Conservation (phyloP, 352 stramenopile genomes). For the Phytophthora hybrid region DNA sequence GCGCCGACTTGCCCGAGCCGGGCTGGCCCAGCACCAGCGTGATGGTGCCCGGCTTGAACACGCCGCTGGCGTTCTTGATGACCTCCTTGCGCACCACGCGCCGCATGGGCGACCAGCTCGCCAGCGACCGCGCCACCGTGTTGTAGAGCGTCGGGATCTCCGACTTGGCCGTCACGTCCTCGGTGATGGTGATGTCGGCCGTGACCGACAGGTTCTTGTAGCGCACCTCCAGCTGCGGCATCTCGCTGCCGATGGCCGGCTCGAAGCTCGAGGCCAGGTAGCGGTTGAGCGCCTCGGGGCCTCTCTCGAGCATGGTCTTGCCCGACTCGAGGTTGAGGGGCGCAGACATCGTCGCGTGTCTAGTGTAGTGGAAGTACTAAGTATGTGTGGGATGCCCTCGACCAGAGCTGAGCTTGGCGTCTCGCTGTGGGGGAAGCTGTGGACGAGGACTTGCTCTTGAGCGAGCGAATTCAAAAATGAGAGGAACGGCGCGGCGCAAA, state of each 20-base stretch:
- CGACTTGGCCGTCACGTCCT: conserved; percentile 26
- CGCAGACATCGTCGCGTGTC: neutral
- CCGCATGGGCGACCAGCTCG: conserved; percentile 24
- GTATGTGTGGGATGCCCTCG: conserved; percentile 12
- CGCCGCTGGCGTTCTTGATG: conserved; percentile 39
- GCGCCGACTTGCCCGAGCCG: conserved; percentile 18
- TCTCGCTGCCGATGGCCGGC: conserved; percentile 39
- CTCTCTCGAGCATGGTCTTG: conserved; percentile 27
- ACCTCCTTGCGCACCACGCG: conserved; percentile 36
- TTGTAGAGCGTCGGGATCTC: conserved; percentile 50
- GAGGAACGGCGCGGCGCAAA: neutral
- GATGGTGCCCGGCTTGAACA: neutral
- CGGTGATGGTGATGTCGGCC: conserved; percentile 39
- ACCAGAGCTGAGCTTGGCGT: conserved; percentile 11
- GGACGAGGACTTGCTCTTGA: conserved; percentile 15
- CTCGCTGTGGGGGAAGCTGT: neutral
- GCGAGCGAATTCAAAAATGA: conserved; percentile 23
- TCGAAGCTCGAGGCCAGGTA: conserved; percentile 42
- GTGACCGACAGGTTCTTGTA: conserved; percentile 53
- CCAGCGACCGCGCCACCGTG: conserved; percentile 32
- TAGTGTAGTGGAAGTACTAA: neutral
- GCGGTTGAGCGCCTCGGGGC: conserved; percentile 37
- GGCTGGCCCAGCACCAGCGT: conserved; percentile 17
- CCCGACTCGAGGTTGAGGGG: conserved; percentile 24
- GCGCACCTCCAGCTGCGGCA: conserved; percentile 61